Evolutionary conservation across 495 filamentous ascomycete species (phyloP).

Genomic region (Penicillium simplicissimum): DNA sequence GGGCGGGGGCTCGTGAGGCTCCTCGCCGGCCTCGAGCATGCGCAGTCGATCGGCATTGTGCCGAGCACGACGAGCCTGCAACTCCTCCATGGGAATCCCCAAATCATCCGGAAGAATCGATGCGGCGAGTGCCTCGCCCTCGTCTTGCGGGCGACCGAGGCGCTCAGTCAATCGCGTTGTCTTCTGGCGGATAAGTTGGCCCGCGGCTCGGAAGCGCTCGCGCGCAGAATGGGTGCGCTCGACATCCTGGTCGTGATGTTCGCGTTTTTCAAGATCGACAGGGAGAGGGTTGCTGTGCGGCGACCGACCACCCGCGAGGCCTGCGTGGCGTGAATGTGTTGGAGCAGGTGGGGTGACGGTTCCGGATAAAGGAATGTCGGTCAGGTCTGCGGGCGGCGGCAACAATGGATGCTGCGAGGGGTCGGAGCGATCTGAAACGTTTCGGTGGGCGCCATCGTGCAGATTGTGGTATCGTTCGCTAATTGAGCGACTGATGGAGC

Average conservation of each 20-base stretch:
- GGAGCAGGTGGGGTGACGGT: conserved; percentile 33
- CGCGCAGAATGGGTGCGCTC: conserved; percentile 24
- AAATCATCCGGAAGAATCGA: conserved; percentile 39
- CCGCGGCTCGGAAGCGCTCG: conserved; percentile 36
- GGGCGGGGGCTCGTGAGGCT: conserved; percentile 25
- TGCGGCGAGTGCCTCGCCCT: conserved; percentile 39
- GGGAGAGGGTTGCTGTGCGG: not conserved
- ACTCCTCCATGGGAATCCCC: conserved; percentile 26
- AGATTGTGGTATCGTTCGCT: conserved; percentile 15
- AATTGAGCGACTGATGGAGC: conserved; percentile 23
- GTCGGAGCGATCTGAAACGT: conserved; percentile 14
- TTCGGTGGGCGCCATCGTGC: conserved; percentile 3
- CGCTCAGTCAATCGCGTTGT: conserved; percentile 36
- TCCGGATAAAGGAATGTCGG: conserved; percentile 23
- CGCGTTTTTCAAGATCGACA: conserved; percentile 19
- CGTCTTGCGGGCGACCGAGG: conserved; percentile 42
- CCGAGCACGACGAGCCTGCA: conserved; percentile 23
- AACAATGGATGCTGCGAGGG: conserved; percentile 21
- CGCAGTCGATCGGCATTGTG: conserved; percentile 25
- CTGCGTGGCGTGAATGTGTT: conserved; percentile 22
- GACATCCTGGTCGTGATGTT: conserved; percentile 6
- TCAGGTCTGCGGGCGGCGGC: conserved; percentile 18
- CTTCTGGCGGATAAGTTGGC: conserved; percentile 40
- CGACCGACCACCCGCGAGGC: conserved; percentile 13
- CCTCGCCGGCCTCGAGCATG: conserved; percentile 23